Evolutionary conservation across 352 stramenopile genomes (phyloP), one percentile per base, ranked within the genome.

Genomic region (Globisporangium paroecandrum): DNA sequence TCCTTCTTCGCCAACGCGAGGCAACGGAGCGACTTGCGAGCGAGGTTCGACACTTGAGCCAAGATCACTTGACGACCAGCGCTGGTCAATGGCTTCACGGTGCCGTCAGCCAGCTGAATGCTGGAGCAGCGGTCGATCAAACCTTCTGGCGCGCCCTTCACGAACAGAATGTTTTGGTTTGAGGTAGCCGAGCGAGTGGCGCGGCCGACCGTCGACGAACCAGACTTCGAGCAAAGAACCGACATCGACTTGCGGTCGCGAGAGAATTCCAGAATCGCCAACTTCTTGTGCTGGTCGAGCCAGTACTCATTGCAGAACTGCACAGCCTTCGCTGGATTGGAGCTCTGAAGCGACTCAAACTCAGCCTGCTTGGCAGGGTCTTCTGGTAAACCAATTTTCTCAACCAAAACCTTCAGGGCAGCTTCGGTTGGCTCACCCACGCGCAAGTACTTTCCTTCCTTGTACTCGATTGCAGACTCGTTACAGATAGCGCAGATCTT

Each of bases 181-280:
- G 83, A 77, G 0, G 79, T 71, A 7, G 81, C 75, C 61, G 87
- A 93, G 53, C 87, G 85, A 15, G 83, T 93, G 20, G 85, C 68
- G 32, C 82, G 83, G 36, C 77, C 71, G 18, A 49, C 54, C 3
- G 71, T 41, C 4, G 70, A 63, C 15, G 68, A 58, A 13, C 63
- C 69, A 32, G 72, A 61, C 79, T 89, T 91, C 12, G 85, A 62
- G 74, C 83, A 97, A 12, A 99, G 74, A 54, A 99, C 95, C 61
- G 92, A 99, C 97, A 99, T 99, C 38, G 89, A 98, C 84, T 99
- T 99, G 58, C 97, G 91, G 76, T 99, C 93, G 13, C 98, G 89
- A 62, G 89, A 98, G 71, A 99, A 99, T 76, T 99, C 97, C 8
- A 99, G 77, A 51, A 97, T 98, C 41, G 97, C 97, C 25, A 94